Conservation (phyloP, 371 early-diverging fungal genomes). For the Encephalitozoon hellem region DNA sequence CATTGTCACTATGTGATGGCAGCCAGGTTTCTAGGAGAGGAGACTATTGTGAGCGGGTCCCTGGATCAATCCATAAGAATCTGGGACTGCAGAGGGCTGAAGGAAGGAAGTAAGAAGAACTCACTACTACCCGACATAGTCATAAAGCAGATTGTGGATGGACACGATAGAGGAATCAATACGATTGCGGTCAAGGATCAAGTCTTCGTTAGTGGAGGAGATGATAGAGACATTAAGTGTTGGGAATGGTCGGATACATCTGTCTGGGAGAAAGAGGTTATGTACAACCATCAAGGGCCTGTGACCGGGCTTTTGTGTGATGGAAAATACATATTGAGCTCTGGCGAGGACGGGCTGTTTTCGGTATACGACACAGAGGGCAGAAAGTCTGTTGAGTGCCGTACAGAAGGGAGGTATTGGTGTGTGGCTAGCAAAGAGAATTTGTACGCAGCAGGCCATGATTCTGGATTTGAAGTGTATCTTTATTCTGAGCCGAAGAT, state of each 20-base stretch:
- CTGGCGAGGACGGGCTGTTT: slow-evolving; percentile 88
- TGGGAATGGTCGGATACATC: slow-evolving; percentile 89
- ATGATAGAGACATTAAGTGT: slow-evolving; percentile 89
- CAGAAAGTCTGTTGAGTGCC: slow-evolving; percentile 72
- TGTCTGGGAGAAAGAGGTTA: slow-evolving; percentile 92
- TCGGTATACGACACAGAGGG: slow-evolving; percentile 88
- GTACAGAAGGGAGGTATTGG: slow-evolving; percentile 93
- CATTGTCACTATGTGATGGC: slow-evolving; percentile 99
- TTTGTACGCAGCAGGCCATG: slow-evolving; percentile 67
- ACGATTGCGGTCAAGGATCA: slow-evolving; percentile 81
- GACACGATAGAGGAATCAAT: slow-evolving; percentile 95
- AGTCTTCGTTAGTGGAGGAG: slow-evolving; percentile 83
- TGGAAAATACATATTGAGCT: slow-evolving; percentile 66
- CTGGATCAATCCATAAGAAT: slow-evolving; percentile 93
- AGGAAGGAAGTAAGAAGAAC: slow-evolving; percentile 64
- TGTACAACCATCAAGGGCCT: slow-evolving; percentile 91
- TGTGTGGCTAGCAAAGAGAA: slow-evolving; percentile 69
- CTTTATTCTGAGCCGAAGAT: slow-evolving; percentile 86
- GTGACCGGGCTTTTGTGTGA: slow-evolving; percentile 75
- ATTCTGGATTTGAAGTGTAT: slow-evolving; percentile 86
- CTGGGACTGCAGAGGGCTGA: slow-evolving; percentile 85
- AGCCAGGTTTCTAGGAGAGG: slow-evolving; percentile 91
- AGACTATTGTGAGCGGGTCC: slow-evolving; percentile 85
- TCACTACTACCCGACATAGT: slow-evolving; percentile 82
- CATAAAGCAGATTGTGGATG: slow-evolving; percentile 91